Conservation (phyloP, 768 basidiomycete species). For the Podaxis sp. region DNA sequence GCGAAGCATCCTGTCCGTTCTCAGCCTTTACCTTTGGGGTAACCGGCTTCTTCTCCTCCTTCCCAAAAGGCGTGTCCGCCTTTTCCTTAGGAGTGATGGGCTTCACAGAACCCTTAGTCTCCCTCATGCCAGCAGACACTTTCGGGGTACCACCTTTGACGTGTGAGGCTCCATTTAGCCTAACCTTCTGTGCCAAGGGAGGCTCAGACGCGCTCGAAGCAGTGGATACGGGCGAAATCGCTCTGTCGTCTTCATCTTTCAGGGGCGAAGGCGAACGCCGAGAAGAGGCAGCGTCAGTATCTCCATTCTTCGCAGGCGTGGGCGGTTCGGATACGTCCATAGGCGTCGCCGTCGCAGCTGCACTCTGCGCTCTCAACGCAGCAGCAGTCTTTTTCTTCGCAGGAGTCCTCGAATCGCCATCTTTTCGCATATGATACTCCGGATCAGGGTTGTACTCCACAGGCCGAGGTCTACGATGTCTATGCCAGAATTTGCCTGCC, state of each 20-base stretch:
- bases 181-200: slow-evolving; percentile 66
- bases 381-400: slow-evolving; percentile 51
- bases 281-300: slow-evolving; percentile 25
- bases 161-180: slow-evolving; percentile 47
- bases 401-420: slow-evolving; percentile 47
- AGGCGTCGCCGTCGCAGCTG: slow-evolving; percentile 40
- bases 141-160: slow-evolving; percentile 18
- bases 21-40: slow-evolving; percentile 9
- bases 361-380: slow-evolving; percentile 44
- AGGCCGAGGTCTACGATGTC: slow-evolving; percentile 76
- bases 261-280: slow-evolving; percentile 21
- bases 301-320: slow-evolving; percentile 40
- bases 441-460: slow-evolving; percentile 76
- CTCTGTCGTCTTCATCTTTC: slow-evolving; percentile 48
- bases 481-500: slow-evolving; percentile 85
- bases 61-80: background rate
- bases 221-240: slow-evolving; percentile 66
- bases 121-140: slow-evolving; percentile 2
- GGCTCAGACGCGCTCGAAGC: slow-evolving; percentile 72
- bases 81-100: slow-evolving; percentile 9
- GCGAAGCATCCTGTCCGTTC: slow-evolving; percentile 9
- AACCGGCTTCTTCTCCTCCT: slow-evolving; percentile 13
- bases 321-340: slow-evolving; percentile 30
- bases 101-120: slow-evolving; percentile 12
- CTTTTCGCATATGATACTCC: slow-evolving; percentile 61